Percentiles rank a stretch among this genome's conserved stretches.
Evolutionary conservation across 1,284 basidiomycete genomes (phyloP).

Genomic region (Cryptococcus wingfieldii): DNA sequence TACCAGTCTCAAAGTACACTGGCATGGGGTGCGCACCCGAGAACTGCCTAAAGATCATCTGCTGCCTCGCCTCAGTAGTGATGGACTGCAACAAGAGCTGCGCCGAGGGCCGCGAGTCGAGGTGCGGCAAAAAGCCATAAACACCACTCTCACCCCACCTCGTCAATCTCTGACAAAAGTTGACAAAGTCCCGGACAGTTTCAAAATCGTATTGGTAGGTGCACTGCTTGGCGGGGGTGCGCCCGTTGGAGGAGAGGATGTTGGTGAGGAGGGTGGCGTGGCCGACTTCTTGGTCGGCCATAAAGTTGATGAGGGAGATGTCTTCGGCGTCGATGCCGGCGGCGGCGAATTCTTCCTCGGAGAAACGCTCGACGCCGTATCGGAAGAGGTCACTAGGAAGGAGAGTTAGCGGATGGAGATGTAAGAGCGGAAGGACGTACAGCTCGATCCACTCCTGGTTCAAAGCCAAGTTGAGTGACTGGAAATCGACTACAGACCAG

Average conservation of each 20-base stretch:
- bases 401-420: background rate
- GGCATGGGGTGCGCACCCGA: constrained; percentile 62
- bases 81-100: constrained; percentile 59
- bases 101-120: constrained; percentile 59
- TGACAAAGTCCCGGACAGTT: constrained; percentile 59
- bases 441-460: constrained; percentile 57
- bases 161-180: constrained; percentile 59
- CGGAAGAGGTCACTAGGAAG: background rate
- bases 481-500: constrained; percentile 54
- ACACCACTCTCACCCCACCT: constrained; percentile 58
- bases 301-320: constrained; percentile 49
- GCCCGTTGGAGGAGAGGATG: constrained; percentile 30
- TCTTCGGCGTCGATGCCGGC: constrained; percentile 58
- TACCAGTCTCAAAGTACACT: constrained; percentile 46
- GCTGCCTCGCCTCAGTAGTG: constrained; percentile 63
- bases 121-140: constrained; percentile 51
- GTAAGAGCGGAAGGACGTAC: constrained; percentile 2
- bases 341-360: constrained; percentile 56
- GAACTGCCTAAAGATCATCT: constrained; percentile 65
- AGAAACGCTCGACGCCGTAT: constrained; percentile 57
- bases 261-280: constrained; percentile 40
- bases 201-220: constrained; percentile 61
- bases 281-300: constrained; percentile 44
- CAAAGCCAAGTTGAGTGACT: constrained; percentile 58
- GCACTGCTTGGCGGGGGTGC: constrained; percentile 50